These are phyloP conservation scores for Podila horticola DNA, from an alignment of 192 early-diverging fungal species.

Conservation along the genomic window DNA sequence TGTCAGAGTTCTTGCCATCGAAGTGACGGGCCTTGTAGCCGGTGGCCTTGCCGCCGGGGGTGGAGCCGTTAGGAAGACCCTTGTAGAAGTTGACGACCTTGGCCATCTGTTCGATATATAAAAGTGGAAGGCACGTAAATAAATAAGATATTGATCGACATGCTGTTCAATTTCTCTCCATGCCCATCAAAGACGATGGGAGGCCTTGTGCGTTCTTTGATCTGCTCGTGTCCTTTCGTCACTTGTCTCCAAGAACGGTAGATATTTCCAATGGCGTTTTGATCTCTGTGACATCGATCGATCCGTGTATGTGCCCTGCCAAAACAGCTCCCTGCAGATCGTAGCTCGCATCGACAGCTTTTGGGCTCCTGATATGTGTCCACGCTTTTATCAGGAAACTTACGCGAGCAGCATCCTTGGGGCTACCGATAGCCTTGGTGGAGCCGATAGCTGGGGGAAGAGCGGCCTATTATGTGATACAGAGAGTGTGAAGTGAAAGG, in stretches of 20 bases:
- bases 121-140: not conserved
- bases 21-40: constrained; percentile 82
- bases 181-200: too few relatives aligned
- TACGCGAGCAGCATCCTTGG: constrained; percentile 62
- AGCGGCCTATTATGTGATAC: constrained; percentile 50
- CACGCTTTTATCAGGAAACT: constrained; percentile 4
- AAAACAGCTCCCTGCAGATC: too few relatives aligned
- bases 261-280: too few relatives aligned
- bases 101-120: constrained; percentile 43
- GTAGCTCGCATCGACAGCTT: too few relatives aligned
- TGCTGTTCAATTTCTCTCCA: too few relatives aligned
- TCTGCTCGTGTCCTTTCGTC: too few relatives aligned
- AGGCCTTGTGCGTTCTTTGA: too few relatives aligned
- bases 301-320: too few relatives aligned
- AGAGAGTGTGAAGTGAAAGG: not conserved
- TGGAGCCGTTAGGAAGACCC: constrained; percentile 77
- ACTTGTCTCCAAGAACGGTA: too few relatives aligned
- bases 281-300: too few relatives aligned
- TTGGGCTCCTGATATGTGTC: not conserved
- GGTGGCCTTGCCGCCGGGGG: constrained; percentile 59
- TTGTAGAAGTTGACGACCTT: constrained; percentile 80
- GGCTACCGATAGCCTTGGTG: constrained; percentile 67
- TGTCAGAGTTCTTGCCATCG: constrained; percentile 74
- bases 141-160: not conserved
- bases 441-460: constrained; percentile 82